Percentiles rank a stretch among this genome's conserved stretches.
Conservation (phyloP, 352 stramenopile genomes). For the Globisporangium rhizosaccharum region DNA sequence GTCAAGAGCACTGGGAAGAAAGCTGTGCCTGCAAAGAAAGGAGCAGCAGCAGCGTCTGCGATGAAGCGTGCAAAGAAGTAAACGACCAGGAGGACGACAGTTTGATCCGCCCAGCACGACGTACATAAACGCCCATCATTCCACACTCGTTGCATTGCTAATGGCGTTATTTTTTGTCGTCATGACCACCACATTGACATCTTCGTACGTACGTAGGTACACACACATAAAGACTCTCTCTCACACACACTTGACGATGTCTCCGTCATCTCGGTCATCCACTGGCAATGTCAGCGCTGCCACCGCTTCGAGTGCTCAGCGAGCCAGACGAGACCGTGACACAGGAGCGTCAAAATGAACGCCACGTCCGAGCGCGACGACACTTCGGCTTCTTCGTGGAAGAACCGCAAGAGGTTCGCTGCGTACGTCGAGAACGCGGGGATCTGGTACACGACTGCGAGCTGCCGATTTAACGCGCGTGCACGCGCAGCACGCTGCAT, state of each 20-base stretch:
- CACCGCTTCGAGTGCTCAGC: conserved; percentile 68
- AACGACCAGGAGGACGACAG: not conserved
- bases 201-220: not conserved
- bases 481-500: conserved; percentile 62
- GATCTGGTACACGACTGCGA: conserved; percentile 71
- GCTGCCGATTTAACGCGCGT: conserved; percentile 58
- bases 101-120: too few species aligned
- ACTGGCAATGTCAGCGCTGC: conserved; percentile 17
- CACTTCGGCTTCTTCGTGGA: conserved; percentile 68
- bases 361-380: conserved; percentile 68
- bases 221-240: not conserved
- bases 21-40: conserved; percentile 10
- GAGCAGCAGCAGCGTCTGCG: conserved; percentile 9
- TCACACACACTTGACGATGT: not conserved
- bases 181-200: not conserved
- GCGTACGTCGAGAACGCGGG: conserved; percentile 70
- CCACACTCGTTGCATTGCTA: not conserved
- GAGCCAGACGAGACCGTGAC: conserved; percentile 77
- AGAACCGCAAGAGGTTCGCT: conserved; percentile 60
- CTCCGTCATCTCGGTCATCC: too few species aligned
- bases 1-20: conserved; percentile 26
- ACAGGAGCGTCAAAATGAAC: conserved; percentile 74
- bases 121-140: not conserved
- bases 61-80: conserved; percentile 72
- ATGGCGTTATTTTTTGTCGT: not conserved